Evolutionary conservation across 2,329 filamentous ascomycete species (phyloP), one percentile per base, ranked within the genome.

Genomic region (Cylindrodendrum hubeiense): DNA sequence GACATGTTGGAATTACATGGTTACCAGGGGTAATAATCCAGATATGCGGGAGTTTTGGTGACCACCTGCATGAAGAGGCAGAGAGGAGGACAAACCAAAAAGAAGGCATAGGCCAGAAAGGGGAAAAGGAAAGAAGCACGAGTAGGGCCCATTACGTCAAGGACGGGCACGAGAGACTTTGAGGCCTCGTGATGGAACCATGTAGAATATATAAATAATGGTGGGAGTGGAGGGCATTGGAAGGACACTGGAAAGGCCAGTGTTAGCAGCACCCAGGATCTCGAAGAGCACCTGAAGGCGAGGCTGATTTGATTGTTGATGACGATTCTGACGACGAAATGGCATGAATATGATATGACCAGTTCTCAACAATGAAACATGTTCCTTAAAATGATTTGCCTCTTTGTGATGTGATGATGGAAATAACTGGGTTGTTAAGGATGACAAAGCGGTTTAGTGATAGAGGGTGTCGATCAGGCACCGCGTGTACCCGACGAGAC

Each of bases 321-420:
- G 65, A 75, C 61, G 73, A 75, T 75, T 75, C 66, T 75, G 65
- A 75, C 66, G 74, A 75, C 69, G 74, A 73, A 74, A 75, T 74
- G 73, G 73, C 65, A 76, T 74, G 75, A 77, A 77, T 69, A 77
- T 75, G 71, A 73, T 77, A 78, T 73, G 76, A 77, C 70, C 70
- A 71, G 66, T 69, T 74, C 69, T 71, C 47, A 67, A 66, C 15
- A 17, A 57, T 47, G 49, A 60, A 55, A 55, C 49, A 24, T 47
- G 43, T 62, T 37, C 28, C n/a, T 43, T 24, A 2, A 46, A 34
- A 59, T 51, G 6, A 19, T 21, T 4, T 57, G 12, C 26, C 39
- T 19, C 24, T 28, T 5, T 49, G 22, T 56, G 19, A 37, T 12
- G 26, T 54, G 30, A 34, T 13, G 17, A 30, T 24, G 52, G 24